These are phyloP conservation scores for Helotiales sp. DNA, from an alignment of 2,329 filamentous ascomycete species.

Conservation along the genomic window DNA sequence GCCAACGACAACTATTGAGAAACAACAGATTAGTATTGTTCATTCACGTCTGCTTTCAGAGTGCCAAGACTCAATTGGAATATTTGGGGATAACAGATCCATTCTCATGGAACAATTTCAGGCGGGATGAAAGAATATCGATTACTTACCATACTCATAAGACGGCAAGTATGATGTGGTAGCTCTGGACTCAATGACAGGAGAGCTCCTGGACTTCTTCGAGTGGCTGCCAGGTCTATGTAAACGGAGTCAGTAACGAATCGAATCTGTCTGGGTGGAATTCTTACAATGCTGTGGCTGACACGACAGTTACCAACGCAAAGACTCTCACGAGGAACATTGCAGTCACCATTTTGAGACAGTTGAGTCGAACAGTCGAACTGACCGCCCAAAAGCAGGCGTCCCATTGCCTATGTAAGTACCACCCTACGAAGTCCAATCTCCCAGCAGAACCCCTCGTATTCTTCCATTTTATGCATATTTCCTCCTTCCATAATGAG, in stretches of 20 bases:
- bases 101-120: not conserved
- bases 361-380: not conserved
- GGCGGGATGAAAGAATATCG: not conserved
- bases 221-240: not conserved
- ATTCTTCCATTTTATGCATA: not conserved
- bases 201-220: not conserved
- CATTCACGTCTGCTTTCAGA: not conserved
- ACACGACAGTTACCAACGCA: not conserved
- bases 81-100: too few species aligned
- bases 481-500: not conserved
- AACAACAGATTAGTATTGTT: not conserved
- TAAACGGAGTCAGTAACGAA: not conserved
- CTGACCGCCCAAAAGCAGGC: not conserved
- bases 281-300: not conserved
- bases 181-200: not conserved
- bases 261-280: not conserved
- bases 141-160: not conserved
- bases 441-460: not conserved
- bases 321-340: not conserved
- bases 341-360: not conserved
- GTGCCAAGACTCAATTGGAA: too few species aligned
- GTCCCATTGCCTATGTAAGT: not conserved
- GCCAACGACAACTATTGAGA: slow-evolving; percentile 49
- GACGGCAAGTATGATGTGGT: not conserved
- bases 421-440: not conserved